Evolutionary conservation across 169 alveolate species (phyloP), one percentile per base, ranked within the genome.

Genomic region (Plasmodium coatneyi): DNA sequence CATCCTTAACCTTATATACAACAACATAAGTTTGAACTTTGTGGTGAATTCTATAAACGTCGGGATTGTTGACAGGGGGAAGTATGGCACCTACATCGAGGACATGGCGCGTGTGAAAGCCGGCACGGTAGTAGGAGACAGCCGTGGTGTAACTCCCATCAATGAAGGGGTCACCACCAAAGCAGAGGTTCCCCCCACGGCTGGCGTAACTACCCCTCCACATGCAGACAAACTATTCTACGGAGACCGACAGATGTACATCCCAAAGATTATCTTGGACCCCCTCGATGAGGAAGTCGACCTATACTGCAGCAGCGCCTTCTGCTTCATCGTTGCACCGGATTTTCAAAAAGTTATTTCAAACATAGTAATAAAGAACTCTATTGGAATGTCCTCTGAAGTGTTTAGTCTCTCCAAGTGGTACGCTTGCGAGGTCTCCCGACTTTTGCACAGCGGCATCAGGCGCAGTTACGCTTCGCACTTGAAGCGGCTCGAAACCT

Each of bases 301-400:
- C 25, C 28, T 43, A 9, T 87, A 87, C 41, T 87, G 93, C 81
- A 87, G 89, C 52, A 87, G 90, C 82, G 93, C 93, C 16, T 87
- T 87, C 82, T 87, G 93, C 49, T 87, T 79, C 49, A 80, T 87
- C 52, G 32, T 87, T n/a, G 93, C 93, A 39, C 93, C 93, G 19
- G 82, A 79, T 12, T 87, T 78, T 49, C 71, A 76, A 25, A 87
- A 87, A 71, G 70, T 87, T 9, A 41, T 87, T 52, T 78, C 93
- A 56, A 87, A 87, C 54, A 78, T 78, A 22, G 71, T 76, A 30
- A 87, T 87, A 49, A 87, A 87, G 71, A 76, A 56, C 46, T 16
- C 41, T 12, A 7, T 79, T 28, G 93, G 93, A 7, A 79, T 87
- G n/a, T 76, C 93, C 14, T 56, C 36, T 3, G 93, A 79, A n/a